Evolutionary conservation across 2,329 filamentous ascomycete species (phyloP), one percentile per base, ranked within the genome.

Genomic region (Mariannaea elegans): DNA sequence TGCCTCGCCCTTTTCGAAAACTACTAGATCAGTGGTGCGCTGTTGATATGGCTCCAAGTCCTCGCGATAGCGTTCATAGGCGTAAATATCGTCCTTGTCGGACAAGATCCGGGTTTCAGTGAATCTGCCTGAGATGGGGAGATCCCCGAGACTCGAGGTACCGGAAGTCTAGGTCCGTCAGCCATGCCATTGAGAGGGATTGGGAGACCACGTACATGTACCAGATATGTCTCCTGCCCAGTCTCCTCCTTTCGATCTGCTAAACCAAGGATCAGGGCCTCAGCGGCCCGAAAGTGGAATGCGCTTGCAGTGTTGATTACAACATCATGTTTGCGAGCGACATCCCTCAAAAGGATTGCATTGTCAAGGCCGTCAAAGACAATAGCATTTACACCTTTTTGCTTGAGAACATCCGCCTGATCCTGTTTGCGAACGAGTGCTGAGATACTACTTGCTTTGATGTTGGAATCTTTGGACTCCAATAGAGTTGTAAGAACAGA

Each of bases 81-180:
- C 70, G 59, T 80, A 83, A 18, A 84, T 72, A 48, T 82, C 74
- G 8, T 81, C 76, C 19, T 76, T 69, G 65, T 83, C 81, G 41
- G 77, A 76, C 58, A 82, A 78, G 38, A 72, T 65, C 12, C 72
- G 72, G 3, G 59, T 52, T n/a, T 62, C 56, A 1, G 66, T 59
- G 46, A 77, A 71, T 0, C 59, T 47, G 18, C 71, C 66, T 1
- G 75, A 74, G 18, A 81, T 68, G 0, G 80, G 78, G 29, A 71
- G 72, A 61, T 82, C 81, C 3, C 72, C 75, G 1, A 84, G 56
- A 44, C 79, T 81, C 3, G 79, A 81, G 1, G 75, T 75, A 2
- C 81, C 80, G 2, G 78, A 79, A 0, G 75, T 78, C 50, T 59
- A 8, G 13, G 31, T 4, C 23, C 21, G 12, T 38, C 27, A 46